These are phyloP conservation scores for Cutaneotrichosporon sp. DNA, from an alignment of 1,284 basidiomycete species.

Conservation along the genomic window DNA sequence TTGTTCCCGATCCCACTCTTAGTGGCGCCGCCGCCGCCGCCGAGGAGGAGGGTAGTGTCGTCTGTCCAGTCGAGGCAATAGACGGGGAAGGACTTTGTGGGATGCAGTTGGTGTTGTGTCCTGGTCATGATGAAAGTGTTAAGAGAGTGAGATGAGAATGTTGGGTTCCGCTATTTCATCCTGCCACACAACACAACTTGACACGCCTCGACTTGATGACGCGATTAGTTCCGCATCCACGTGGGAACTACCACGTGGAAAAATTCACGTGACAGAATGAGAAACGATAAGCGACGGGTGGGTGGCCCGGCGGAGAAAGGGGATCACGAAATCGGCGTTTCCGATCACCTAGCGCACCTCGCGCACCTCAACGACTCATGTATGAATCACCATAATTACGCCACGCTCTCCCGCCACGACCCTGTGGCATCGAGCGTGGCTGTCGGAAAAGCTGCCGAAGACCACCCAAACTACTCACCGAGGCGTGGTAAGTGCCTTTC, in stretches of 20 bases:
- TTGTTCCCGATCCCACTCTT: constrained; percentile 89
- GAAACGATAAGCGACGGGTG: background rate
- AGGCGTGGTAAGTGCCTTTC: no score
- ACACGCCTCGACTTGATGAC: background rate
- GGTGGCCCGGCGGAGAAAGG: no score
- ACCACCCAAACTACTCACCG: background rate
- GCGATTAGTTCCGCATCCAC: background rate
- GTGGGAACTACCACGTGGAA: background rate
- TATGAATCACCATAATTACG: background rate
- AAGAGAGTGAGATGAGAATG: background rate
- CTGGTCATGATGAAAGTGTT: constrained; percentile 60
- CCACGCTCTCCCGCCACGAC: background rate
- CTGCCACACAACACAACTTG: background rate
- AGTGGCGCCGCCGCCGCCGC: constrained; percentile 80
- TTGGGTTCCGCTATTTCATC: background rate
- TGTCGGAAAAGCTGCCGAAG: background rate
- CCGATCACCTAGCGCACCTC: background rate
- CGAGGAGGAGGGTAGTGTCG: constrained; percentile 71
- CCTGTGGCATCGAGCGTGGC: background rate
- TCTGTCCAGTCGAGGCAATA: constrained; percentile 82
- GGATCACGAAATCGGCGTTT: background rate
- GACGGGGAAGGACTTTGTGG: constrained; percentile 74
- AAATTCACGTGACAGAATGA: background rate
- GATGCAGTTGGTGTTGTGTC: constrained; percentile 71
- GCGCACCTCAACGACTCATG: background rate